A percentile compares a stretch with the other conserved stretches of the same genome.
phyloP scores from a whole-genome alignment of 2,329 filamentous ascomycete species.

The Xenoacremonium recifei region DNA sequence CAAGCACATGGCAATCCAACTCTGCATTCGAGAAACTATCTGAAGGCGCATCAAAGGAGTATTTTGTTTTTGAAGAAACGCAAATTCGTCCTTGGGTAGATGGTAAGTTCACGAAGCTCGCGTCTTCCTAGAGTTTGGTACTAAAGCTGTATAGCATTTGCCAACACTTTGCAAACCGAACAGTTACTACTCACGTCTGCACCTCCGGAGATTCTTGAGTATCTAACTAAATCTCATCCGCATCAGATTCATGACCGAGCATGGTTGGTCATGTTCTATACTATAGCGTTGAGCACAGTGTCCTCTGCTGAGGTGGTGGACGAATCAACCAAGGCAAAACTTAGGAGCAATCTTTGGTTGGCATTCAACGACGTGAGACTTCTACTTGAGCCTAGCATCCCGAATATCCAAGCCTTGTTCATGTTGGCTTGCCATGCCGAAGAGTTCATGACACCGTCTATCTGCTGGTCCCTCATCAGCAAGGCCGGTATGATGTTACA shows the following conservation, averaged over 20 bases:
- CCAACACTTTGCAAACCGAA: not conserved
- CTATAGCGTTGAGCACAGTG: slow-evolving; percentile 1
- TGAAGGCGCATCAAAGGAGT: not conserved
- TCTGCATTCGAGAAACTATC: not conserved
- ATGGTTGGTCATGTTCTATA: slow-evolving; percentile 8
- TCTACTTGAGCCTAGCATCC: slow-evolving; percentile 1
- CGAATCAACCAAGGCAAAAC: not conserved
- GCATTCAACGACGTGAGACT: slow-evolving; percentile 6
- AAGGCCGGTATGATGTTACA: slow-evolving; percentile 5
- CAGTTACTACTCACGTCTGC: not conserved
- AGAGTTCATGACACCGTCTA: slow-evolving; percentile 5
- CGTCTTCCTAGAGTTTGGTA: not conserved
- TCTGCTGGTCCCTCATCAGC: slow-evolving; percentile 3
- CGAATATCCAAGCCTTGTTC: slow-evolving; percentile 3
- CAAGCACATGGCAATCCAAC: not conserved
- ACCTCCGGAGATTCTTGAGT: not conserved
- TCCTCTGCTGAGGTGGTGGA: not conserved
- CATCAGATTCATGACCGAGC: slow-evolving; percentile 2
- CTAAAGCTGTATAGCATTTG: not conserved
- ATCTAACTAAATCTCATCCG: not conserved
- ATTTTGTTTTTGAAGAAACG: not conserved
- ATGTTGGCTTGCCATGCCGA: slow-evolving; percentile 3
- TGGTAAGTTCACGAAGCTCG: not conserved
- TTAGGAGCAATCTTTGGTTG: slow-evolving; percentile 4
- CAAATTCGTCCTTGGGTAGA: not conserved